Evolutionary conservation across 2,329 filamentous ascomycete genomes (phyloP), one percentile per base, ranked within the genome.

Genomic region (Didymella exigua): DNA sequence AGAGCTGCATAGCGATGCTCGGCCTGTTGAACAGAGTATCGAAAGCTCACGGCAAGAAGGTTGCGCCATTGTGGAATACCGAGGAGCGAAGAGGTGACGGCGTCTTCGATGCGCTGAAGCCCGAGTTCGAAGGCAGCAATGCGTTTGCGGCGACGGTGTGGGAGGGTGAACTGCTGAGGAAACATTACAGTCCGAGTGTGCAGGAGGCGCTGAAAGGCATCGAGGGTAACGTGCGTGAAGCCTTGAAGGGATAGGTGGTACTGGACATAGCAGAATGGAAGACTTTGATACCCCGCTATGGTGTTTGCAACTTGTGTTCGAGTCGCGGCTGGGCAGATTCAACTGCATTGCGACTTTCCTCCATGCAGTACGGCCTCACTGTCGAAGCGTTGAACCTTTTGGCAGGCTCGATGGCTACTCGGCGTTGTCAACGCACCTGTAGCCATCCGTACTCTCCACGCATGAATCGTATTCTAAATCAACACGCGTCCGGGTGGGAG

Each of bases 11-110:
- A 61, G 93, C 93, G 0, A 83, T 93, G 49, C 79, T 97, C 4
- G 88, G 88, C 2, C 80, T 99, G 24, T 76, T 98, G 37, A 85
- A 85, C 46, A 89, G 93, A 65, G 85, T 98, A 2, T 85, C 89
- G 0, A 90, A 90, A 74, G 87, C 88, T 2, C 92, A 99, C 72
- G 87, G 87, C 42, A 88, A 86, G 65, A 96, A 93, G 76, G 85
- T 98, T 37, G 85, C 85, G 31, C 86, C 88, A n/a, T 76, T 99
- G 57, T 99, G 95, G 93, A 87, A 96, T 68, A 96, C 92, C 0
- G 93, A 98, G 72, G 95, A 98, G 79, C 83, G 93, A 44, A 89
- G 90, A 72, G 93, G 93, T 6, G 93, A 98, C 72, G 95, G 95
- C 2, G 85, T 88, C 1, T 98, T 90, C 69, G 89, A 93, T 75